These are phyloP conservation scores for Casuarina cunninghamiana DNA, from an alignment of 306 rosid genomes.

Conservation along the genomic window DNA sequence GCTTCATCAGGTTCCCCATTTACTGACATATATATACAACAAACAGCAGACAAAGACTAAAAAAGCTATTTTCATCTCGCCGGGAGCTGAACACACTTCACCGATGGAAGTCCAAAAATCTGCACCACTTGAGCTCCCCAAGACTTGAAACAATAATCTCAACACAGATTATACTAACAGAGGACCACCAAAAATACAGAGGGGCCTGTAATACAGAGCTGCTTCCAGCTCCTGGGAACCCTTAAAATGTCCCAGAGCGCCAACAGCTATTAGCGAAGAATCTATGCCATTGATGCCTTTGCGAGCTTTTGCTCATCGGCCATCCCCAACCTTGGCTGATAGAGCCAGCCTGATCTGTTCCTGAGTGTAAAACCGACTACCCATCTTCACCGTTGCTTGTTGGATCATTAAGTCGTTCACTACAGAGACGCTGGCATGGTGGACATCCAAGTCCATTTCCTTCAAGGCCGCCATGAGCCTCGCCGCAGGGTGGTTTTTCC, in stretches of 20 bases:
- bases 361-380: constrained; percentile 75
- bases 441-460: constrained; percentile 89
- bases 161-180: constrained; percentile 37
- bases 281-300: constrained; percentile 1
- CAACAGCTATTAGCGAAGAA: constrained; percentile 18
- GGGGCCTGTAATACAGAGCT: constrained; percentile 40
- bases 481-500: constrained; percentile 92
- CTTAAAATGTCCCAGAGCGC: constrained; percentile 60
- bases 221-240: constrained; percentile 44
- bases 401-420: constrained; percentile 93
- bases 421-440: constrained; percentile 89
- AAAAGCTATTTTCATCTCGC: constrained; percentile 24
- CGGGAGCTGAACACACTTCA: constrained; percentile 16
- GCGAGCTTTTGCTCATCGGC: constrained; percentile 23
- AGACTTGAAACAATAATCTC: constrained; percentile 19
- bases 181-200: constrained; percentile 1
- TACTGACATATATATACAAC: constrained; percentile 31
- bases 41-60: constrained; percentile 23
- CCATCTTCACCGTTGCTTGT: constrained; percentile 95
- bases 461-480: constrained; percentile 79
- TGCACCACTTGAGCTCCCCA: constrained; percentile 43
- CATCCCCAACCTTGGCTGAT: constrained; percentile 59
- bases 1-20: constrained; percentile 27
- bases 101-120: constrained; percentile 22
- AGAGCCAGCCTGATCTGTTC: constrained; percentile 80